Percentiles rank a stretch among this genome's conserved stretches.
Conservation (phyloP, 2,329 filamentous ascomycete species). For the Penicillium sp. region DNA sequence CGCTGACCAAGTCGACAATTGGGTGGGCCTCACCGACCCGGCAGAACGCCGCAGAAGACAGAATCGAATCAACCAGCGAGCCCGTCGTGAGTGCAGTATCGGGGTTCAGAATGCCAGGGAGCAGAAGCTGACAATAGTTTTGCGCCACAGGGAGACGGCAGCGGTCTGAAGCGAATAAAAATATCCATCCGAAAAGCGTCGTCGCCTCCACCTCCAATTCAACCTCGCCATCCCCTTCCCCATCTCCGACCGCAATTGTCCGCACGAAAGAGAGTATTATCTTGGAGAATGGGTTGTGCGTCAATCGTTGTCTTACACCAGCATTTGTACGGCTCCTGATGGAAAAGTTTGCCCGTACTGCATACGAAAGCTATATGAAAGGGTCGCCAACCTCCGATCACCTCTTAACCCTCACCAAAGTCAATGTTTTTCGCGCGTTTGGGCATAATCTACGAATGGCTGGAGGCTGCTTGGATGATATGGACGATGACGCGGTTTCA, state of each 20-base stretch:
- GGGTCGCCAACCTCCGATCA: slow-evolving; percentile 36
- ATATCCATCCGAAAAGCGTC: slow-evolving; percentile 18
- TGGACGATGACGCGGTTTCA: slow-evolving; percentile 35
- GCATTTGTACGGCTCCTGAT: slow-evolving; percentile 9
- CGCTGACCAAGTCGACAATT: slow-evolving; percentile 19
- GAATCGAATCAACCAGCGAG: slow-evolving; percentile 37
- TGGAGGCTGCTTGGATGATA: slow-evolving; percentile 28
- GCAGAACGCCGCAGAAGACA: slow-evolving; percentile 34
- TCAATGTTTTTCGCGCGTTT: slow-evolving; percentile 43
- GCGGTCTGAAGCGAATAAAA: slow-evolving; percentile 17
- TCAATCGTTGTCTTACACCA: slow-evolving; percentile 3
- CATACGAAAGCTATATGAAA: slow-evolving; percentile 30
- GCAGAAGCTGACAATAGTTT: not conserved
- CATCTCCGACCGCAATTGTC: slow-evolving; percentile 7
- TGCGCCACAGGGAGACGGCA: slow-evolving; percentile 25
- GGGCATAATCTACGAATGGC: slow-evolving; percentile 33
- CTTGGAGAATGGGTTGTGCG: not conserved
- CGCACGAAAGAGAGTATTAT: not conserved
- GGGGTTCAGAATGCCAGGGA: not conserved
- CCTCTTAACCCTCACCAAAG: slow-evolving; percentile 37
- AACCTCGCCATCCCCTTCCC: not conserved
- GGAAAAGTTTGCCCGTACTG: slow-evolving; percentile 23
- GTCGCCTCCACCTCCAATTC: not conserved
- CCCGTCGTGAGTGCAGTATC: slow-evolving; percentile 28
- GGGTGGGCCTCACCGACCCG: slow-evolving; percentile 31